Base-by-base conservation (phyloP, 495 filamentous ascomycete species). In the Chaetomium cochliodes region DNA sequence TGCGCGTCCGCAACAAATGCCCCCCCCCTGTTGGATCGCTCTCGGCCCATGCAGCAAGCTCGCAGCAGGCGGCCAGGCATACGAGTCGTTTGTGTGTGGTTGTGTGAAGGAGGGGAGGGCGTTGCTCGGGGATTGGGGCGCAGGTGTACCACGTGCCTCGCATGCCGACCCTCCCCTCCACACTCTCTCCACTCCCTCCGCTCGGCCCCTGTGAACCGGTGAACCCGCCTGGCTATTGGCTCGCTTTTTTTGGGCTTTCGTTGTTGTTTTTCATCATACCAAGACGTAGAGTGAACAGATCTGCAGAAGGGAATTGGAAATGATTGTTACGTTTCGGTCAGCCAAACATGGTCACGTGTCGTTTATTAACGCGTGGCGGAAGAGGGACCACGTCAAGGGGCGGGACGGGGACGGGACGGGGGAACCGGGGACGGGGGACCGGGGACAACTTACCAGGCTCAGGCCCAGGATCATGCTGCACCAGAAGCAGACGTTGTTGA, bases 401-500 rank as follows among this genome's bases (percentile, higher is more conserved):
- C 28, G 28, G 28, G 28, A 30, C 28, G 28, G 28, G 28, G 28
- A 30, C 6, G 28, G 28, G 28, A 6, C 2, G 3, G 28, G 28
- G 28, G 28, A 30, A 30, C 28, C 28, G 28, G 28, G 28, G 28
- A 30, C 28, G 6, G 28, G 28, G 28, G 6, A n/a, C n/a, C 28
- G 41, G 6, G 9, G 20, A 81, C n/a, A n/a, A n/a, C 89, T 80
- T 78, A 96, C 90, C 86, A 96, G 81, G 28, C 89, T 87, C 53
- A 98, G 78, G 8, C 94, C 94, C 64, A 94, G 76, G 65, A 97
- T 94, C 92, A 98, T 98, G 9, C 87, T 91, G 69, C 84, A 88
- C 94, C 94, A 98, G 72, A 98, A 98, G 67, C 92, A 87, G 2
- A 92, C 85, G 72, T 98, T 98, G 71, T 97, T 97, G 61, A 96